Evolutionary conservation across 2,329 filamentous ascomycete genomes (phyloP).

Genomic region (Colletotrichum tofieldiae): DNA sequence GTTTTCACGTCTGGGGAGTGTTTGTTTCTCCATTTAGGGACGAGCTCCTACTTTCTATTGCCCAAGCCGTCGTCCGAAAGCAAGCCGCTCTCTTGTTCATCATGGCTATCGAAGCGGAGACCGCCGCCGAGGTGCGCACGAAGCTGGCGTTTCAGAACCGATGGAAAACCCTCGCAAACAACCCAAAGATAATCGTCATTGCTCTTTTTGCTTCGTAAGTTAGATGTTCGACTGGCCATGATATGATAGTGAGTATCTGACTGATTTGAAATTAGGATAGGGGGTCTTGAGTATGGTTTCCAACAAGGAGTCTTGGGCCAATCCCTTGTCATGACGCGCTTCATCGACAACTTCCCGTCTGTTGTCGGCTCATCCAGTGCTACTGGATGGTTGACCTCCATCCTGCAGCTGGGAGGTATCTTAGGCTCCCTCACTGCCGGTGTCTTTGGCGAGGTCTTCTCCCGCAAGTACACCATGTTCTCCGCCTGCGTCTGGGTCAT

Average conservation of each 20-base stretch:
- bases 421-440: slow-evolving; percentile 64
- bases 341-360: slow-evolving; percentile 64
- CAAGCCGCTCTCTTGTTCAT: not conserved
- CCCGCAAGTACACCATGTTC: slow-evolving; percentile 68
- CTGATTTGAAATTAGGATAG: slow-evolving; percentile 54
- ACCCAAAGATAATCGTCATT: slow-evolving; percentile 57
- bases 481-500: slow-evolving; percentile 63
- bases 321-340: slow-evolving; percentile 67
- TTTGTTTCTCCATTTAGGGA: not conserved
- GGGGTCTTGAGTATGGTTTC: slow-evolving; percentile 68
- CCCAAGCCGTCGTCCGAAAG: not conserved
- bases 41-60: not conserved
- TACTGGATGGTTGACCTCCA: slow-evolving; percentile 66
- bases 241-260: not conserved
- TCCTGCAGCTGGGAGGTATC: slow-evolving; percentile 67
- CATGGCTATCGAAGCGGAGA: slow-evolving; percentile 30
- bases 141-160: slow-evolving; percentile 38
- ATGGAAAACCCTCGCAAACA: slow-evolving; percentile 52
- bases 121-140: slow-evolving; percentile 39
- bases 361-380: slow-evolving; percentile 62
- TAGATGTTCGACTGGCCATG: too few species aligned
- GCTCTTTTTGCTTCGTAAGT: slow-evolving; percentile 59
- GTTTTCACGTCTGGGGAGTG: not conserved
- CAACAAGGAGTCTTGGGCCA: slow-evolving; percentile 68
- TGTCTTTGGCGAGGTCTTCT: slow-evolving; percentile 65